Base-by-base conservation (phyloP, 2,329 filamentous ascomycete genomes). In the Phoma sp. region DNA sequence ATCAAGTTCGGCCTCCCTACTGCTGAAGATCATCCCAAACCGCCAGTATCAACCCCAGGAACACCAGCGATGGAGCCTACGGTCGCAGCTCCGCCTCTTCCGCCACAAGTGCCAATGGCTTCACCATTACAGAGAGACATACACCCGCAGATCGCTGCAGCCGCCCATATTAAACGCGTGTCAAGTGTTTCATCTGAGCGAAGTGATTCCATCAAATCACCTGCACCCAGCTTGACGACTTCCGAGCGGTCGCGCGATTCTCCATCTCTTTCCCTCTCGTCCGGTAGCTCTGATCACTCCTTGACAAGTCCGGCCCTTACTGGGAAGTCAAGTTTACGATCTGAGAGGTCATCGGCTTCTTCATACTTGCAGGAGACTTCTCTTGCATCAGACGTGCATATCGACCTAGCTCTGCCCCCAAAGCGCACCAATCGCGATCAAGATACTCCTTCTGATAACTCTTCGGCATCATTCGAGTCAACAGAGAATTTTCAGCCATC, bases 1-100 rank as follows among this genome's bases (percentile, higher is more conserved):
- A 88, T 91, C 46, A 87, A 84, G 53, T 92, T 92, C 61, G 81
- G 82, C 0, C 76, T 93, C 21, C 90, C 90, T 1, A 88, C 85
- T 2, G 71, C 80, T 1, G 77, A 83, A 0, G 90, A 93, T 64
- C 83, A 61, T 40, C 72, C 72, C 1, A 58, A 62, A 36, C 65
- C 67, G 3, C 53, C 59, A 15, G 58, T 62, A 10, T 61, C 64
- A 14, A 70, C 67, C 4, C 72, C 72, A 9, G 67, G 67, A 15
- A 74, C 72, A 12, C 71, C 72, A 7, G 63, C 65, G 12, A 42
- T 65, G 11, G 72, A 72, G 30, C 56, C 63, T 14, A 32, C 57
- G 1, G 60, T 36, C 12, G 17, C 56, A 12, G 53, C 60, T 15
- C 61, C 68, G 25, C 52, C n/a, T n/a, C n/a, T n/a, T n/a, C n/a